Conservation (phyloP, 805 yeast genomes). For the Clavispora santaluciae region DNA sequence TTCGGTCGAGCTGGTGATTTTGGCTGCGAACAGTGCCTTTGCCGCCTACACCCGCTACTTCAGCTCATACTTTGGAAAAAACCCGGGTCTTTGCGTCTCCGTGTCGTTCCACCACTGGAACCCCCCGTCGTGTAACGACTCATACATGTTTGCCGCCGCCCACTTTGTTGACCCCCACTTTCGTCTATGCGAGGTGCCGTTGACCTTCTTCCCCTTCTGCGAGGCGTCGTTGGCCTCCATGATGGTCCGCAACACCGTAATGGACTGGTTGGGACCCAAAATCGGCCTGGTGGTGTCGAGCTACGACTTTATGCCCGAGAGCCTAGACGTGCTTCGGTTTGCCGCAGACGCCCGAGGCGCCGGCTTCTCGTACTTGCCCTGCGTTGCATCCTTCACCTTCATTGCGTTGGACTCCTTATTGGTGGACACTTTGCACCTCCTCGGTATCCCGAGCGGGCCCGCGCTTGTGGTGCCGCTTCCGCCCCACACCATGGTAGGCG, state of each 20-base stretch:
- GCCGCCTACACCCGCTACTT: slow-evolving; percentile 18
- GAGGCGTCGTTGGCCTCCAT: slow-evolving; percentile 11
- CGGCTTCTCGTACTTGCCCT: not conserved
- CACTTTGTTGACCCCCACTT: slow-evolving; percentile 17
- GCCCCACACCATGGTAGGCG: not conserved
- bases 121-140: slow-evolving; percentile 5
- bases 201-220: slow-evolving; percentile 16
- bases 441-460: not conserved
- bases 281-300: slow-evolving; percentile 20
- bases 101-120: slow-evolving; percentile 21
- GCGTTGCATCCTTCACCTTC: not conserved
- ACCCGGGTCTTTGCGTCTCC: slow-evolving; percentile 9
- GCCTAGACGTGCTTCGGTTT: slow-evolving; percentile 16
- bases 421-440: not conserved
- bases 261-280: slow-evolving; percentile 14
- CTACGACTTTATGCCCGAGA: slow-evolving; percentile 14
- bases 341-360: slow-evolving; percentile 5
- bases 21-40: slow-evolving; percentile 15
- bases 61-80: slow-evolving; percentile 11
- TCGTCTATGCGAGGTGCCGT: slow-evolving; percentile 16
- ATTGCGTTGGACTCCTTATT: not conserved
- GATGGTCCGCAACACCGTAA: slow-evolving; percentile 11
- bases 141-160: slow-evolving; percentile 16
- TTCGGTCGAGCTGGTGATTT: not conserved
- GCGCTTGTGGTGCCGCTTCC: not conserved